Percentiles rank a stretch among this genome's conserved stretches.
Conservation (phyloP, 768 basidiomycete genomes). For the Mycena amicta region DNA sequence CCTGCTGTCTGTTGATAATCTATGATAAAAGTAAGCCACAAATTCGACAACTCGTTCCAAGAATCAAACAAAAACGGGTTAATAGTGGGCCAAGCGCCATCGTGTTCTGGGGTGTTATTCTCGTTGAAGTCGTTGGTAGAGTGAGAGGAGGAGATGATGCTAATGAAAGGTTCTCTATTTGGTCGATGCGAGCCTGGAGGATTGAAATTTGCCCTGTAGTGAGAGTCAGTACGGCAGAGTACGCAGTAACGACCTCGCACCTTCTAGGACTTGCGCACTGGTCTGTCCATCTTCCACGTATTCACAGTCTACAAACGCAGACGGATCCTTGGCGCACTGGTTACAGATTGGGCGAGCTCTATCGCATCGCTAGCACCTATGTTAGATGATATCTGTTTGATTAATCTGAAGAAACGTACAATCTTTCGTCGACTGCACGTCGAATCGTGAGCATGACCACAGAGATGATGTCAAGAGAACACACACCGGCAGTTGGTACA, state of each 20-base stretch:
- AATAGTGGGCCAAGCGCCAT: slow-evolving; percentile 14
- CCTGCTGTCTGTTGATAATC: slow-evolving; percentile 16
- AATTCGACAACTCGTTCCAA: neutral
- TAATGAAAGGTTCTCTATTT: slow-evolving; percentile 4
- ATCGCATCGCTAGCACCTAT: slow-evolving; percentile 16
- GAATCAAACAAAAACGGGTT: slow-evolving; percentile 8
- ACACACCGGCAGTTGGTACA: slow-evolving; percentile 18
- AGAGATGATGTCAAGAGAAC: neutral
- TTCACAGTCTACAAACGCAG: slow-evolving; percentile 17
- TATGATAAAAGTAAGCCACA: neutral
- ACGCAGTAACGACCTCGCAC: neutral
- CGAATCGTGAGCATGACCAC: neutral
- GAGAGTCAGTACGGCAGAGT: neutral
- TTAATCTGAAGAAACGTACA: neutral
- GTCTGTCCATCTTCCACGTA: slow-evolving; percentile 18
- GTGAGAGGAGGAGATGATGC: neutral
- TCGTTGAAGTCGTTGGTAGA: neutral
- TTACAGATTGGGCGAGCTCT: slow-evolving; percentile 14
- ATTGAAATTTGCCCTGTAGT: slow-evolving; percentile 16
- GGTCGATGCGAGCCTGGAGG: slow-evolving; percentile 12
- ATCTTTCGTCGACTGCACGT: slow-evolving; percentile 11
- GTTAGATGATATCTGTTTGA: neutral
- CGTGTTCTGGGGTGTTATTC: slow-evolving; percentile 3
- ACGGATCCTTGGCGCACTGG: slow-evolving; percentile 9
- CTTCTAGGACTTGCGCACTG: slow-evolving; percentile 15